Percentiles rank a stretch among this genome's conserved stretches.
phyloP scores from a whole-genome alignment of 2,329 filamentous ascomycete genomes.

The Pseudonectria foliicola region DNA sequence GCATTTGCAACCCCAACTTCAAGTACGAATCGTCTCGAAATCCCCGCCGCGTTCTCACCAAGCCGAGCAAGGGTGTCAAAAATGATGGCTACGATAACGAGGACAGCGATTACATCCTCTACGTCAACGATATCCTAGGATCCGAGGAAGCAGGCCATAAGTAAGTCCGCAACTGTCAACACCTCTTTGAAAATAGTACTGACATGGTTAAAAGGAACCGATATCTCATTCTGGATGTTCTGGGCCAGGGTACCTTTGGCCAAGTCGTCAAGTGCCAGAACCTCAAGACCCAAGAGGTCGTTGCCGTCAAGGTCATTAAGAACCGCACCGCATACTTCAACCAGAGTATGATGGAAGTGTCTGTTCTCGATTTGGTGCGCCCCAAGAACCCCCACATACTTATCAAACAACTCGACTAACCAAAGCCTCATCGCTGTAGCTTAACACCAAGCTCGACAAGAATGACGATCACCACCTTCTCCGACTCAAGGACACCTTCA shows the following conservation, averaged over 20 bases:
- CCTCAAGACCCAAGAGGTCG: constrained; percentile 94
- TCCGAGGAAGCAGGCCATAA: constrained; percentile 98
- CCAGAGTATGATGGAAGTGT: constrained; percentile 99
- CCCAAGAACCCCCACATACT: background rate
- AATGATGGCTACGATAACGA: constrained; percentile 99
- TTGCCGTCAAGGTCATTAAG: constrained; percentile 98
- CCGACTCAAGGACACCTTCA: constrained; percentile 94
- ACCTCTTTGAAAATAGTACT: constrained; percentile 7
- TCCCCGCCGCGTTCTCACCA: constrained; percentile 88
- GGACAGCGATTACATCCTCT: constrained; percentile 98
- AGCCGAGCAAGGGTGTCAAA: constrained; percentile 96
- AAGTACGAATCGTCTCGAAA: constrained; percentile 99
- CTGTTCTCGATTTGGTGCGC: constrained; percentile 83
- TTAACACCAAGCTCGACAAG: constrained; percentile 98
- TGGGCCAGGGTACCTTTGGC: constrained; percentile 95
- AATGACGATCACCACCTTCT: constrained; percentile 97
- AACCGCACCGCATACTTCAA: constrained; percentile 99
- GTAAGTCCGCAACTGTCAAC: constrained; percentile 39
- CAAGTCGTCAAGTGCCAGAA: constrained; percentile 99
- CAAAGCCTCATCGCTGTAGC: constrained; percentile 40
- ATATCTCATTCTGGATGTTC: constrained; percentile 92
- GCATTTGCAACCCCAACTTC: constrained; percentile 96
- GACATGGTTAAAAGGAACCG: constrained; percentile 59
- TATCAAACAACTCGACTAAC: background rate
- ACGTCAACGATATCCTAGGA: constrained; percentile 96